Percentiles rank a stretch among this genome's conserved stretches.
Conservation (phyloP, 106 monocot genomes). For the Dendrobium catenatum region DNA sequence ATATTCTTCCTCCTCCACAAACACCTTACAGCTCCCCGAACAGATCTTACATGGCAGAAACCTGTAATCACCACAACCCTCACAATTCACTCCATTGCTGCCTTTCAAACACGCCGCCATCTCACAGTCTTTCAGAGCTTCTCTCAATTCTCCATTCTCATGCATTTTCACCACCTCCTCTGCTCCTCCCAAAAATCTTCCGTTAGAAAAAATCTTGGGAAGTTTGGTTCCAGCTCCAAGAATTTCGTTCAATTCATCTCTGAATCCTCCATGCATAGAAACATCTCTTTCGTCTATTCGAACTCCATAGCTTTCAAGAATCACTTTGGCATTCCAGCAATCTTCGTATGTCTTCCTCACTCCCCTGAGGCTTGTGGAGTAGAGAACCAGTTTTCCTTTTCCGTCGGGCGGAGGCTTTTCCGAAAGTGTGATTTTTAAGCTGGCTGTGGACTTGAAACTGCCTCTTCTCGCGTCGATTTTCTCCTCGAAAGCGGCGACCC, state of each 20-base stretch:
- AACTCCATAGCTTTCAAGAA: slow-evolving; percentile 49
- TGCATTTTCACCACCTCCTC: slow-evolving; percentile 62
- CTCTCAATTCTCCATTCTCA: slow-evolving; percentile 40
- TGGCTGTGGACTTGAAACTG: neutral
- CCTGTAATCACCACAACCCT: slow-evolving; percentile 44
- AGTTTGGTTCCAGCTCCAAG: slow-evolving; percentile 40
- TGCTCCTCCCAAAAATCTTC: slow-evolving; percentile 54
- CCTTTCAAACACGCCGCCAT: slow-evolving; percentile 8
- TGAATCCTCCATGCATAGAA: slow-evolving; percentile 67
- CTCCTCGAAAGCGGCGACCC: slow-evolving; percentile 52
- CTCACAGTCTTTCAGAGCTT: slow-evolving; percentile 42
- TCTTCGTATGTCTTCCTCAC: slow-evolving; percentile 80
- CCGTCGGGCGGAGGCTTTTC: slow-evolving; percentile 26
- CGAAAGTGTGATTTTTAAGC: neutral
- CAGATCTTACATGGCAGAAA: slow-evolving; percentile 68
- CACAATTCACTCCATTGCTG: slow-evolving; percentile 17
- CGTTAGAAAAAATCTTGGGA: slow-evolving; percentile 66
- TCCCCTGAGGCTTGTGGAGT: slow-evolving; percentile 78
- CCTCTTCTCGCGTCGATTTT: slow-evolving; percentile 49
- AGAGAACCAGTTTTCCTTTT: slow-evolving; percentile 50
- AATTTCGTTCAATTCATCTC: slow-evolving; percentile 52
- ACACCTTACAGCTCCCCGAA: slow-evolving; percentile 79
- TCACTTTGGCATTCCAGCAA: slow-evolving; percentile 33
- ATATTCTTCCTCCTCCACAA: slow-evolving; percentile 25
- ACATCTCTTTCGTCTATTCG: slow-evolving; percentile 80